Base-by-base conservation (phyloP, 169 alveolate genomes). In the Cystoisospora suis region DNA sequence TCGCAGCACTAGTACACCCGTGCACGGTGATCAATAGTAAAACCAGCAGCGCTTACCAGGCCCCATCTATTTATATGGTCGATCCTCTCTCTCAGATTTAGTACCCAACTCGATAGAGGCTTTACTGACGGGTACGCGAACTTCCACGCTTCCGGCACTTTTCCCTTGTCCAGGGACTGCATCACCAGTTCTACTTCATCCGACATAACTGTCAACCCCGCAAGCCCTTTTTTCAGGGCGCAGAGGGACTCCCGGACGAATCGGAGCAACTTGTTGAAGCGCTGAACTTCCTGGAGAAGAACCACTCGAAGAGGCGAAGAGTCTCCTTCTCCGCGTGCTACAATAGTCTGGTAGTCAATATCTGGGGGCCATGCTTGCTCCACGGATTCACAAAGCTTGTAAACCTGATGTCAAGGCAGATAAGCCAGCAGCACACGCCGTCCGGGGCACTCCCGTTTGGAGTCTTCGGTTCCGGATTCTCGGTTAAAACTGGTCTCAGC, bases 51-150 rank as follows among this genome's bases (percentile, higher is more conserved):
- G 20, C 93, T 65, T 32, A 79, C 94, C 59, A 93, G 91, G 42
- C 98, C 97, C 99, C 99, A 97, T 86, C 90, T 94, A 86, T 94
- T 95, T 40, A 98, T 95, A 94, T 95, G 95, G 87, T 94, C 94
- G 49, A 97, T 96, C 56, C 99, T 94, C 45, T 95, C 96, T 38
- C 94, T 90, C 65, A 98, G 93, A 89, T 98, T 99, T 69, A 93
- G 93, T 61, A 97, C 94, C 99, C 99, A 98, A 70, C 97, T 91
- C 44, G 97, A 94, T 72, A 97, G 94, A 6, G 99, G 99, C 91
- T 97, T 97, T 59, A 97, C 93, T 36, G 98, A 95, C 81, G 96
- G 96, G 93, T 95, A 97, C 27, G 97, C 97, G 90, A 94, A 96
- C 46, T 94, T 90, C 98, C 99, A 97, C 44, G 90, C 81, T 20